Percentiles rank a stretch among this genome's conserved stretches.
Evolutionary conservation across 2,329 filamentous ascomycete species (phyloP).

Genomic region (Dryadomyces quercivorus): DNA sequence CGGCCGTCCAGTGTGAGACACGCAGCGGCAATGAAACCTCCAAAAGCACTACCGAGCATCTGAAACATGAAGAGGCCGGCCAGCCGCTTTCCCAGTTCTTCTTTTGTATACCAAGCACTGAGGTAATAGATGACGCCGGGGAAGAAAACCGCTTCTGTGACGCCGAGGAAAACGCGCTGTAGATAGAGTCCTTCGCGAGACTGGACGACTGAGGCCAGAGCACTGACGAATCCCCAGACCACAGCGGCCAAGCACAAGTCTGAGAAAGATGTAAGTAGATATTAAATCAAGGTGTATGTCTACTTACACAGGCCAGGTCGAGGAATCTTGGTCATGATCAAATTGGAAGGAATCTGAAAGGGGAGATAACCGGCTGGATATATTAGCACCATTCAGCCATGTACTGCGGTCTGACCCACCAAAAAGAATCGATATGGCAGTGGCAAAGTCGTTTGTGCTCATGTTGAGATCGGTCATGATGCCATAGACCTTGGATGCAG

Average conservation of each 20-base stretch:
- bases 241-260: slow-evolving; percentile 17
- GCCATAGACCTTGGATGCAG: slow-evolving; percentile 7
- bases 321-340: slow-evolving; percentile 16
- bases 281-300: no score
- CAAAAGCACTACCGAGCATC: slow-evolving; percentile 30
- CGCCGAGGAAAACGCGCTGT: slow-evolving; percentile 23
- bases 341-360: slow-evolving; percentile 48
- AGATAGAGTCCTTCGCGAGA: slow-evolving; percentile 20
- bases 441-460: slow-evolving; percentile 42
- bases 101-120: slow-evolving; percentile 26
- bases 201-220: slow-evolving; percentile 21
- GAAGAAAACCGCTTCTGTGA: slow-evolving; percentile 22
- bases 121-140: slow-evolving; percentile 29
- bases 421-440: slow-evolving; percentile 47
- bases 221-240: slow-evolving; percentile 20
- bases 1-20: slow-evolving; percentile 32
- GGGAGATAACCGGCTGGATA: slow-evolving; percentile 43
- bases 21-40: slow-evolving; percentile 34
- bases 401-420: background rate
- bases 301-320: slow-evolving; percentile 9
- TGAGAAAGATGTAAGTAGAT: no score
- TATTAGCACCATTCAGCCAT: background rate
- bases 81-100: slow-evolving; percentile 23
- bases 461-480: slow-evolving; percentile 5
- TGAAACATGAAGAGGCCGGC: slow-evolving; percentile 23